Evolutionary conservation across 495 filamentous ascomycete genomes (phyloP), one percentile per base, ranked within the genome.

Genomic region (Letharia columbiana): DNA sequence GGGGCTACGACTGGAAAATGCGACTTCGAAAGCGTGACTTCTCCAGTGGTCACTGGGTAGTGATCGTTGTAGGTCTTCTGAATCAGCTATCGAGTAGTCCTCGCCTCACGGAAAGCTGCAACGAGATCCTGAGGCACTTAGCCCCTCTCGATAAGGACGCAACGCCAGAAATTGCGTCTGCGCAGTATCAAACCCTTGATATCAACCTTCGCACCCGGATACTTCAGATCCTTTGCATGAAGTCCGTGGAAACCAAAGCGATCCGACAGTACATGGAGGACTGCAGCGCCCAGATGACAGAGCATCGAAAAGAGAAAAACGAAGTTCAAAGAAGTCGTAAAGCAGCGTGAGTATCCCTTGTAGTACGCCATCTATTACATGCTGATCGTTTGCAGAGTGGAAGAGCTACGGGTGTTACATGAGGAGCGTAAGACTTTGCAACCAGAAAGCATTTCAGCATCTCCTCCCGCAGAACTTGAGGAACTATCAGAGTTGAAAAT

Each of bases 221-320:
- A 44, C 81, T 98, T 41, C 88, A 97, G 76, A 91, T 94, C 28
- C 82, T 97, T 63, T 91, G 89, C 71, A 88, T 92, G 79, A 82
- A 98, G 59, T 90, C 88, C n/a, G 77, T 92, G 58, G 87, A 91
- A 69, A 96, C 93, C 4, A 90, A 89, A 72, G 86, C 88, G 3
- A 84, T 98, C 65, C 85, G 91, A 47, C 86, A 86, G 20, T 96
- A 94, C 71, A 88, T 98, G 78, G 91, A 96, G 66, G 86, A 92
- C 67, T 95, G 91, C 76, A 88, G 86, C 58, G 89, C 91, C 68
- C 86, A 89, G 65, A 96, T 97, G 95, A 98, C 94, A 4, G 85
- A 84, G 52, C 88, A 91, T 71, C 83, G 94, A 28, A 98, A 98
- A 75, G 89, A 95, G 75, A 98, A 96, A 77, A 96, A 96, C 64